Conservation (phyloP, 192 early-diverging fungal genomes). For the Podila epicladia region DNA sequence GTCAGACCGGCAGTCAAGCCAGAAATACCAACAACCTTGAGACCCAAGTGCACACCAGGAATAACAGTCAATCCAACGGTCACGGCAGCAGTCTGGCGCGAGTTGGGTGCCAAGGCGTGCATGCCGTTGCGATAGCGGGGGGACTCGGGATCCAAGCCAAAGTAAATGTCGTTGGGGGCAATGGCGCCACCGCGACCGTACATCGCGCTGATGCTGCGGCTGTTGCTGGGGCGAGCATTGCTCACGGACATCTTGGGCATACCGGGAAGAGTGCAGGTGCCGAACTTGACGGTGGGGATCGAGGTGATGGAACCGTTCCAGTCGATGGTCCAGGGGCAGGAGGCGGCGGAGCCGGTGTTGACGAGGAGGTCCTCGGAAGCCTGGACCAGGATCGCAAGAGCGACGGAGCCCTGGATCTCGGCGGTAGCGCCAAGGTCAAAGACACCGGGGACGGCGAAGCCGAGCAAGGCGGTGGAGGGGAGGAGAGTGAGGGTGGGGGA, state of each 20-base stretch:
- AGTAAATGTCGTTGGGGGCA: constrained; percentile 6
- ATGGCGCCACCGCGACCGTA: background rate
- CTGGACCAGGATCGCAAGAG: constrained; percentile 24
- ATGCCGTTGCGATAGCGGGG: constrained; percentile 4
- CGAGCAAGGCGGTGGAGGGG: constrained; percentile 20
- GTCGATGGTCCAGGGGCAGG: constrained; percentile 42
- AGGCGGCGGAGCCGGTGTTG: constrained; percentile 28
- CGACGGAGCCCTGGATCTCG: constrained; percentile 9
- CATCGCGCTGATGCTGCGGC: background rate
- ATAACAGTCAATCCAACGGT: constrained; percentile 20
- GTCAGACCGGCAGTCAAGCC: constrained; percentile 17
- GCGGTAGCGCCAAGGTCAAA: constrained; percentile 38
- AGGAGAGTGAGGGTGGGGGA: constrained; percentile 22
- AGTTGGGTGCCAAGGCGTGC: constrained; percentile 1
- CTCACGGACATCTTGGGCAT: constrained; percentile 11
- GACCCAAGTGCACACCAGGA: constrained; percentile 14
- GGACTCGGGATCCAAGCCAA: constrained; percentile 15
- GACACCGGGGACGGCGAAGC: constrained; percentile 36
- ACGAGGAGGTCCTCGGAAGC: constrained; percentile 39
- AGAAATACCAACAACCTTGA: constrained; percentile 22
- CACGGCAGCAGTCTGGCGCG: constrained; percentile 25
- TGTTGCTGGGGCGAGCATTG: background rate
- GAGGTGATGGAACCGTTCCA: constrained; percentile 28
- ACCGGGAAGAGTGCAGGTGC: constrained; percentile 29
- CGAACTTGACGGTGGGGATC: constrained; percentile 32